Evolutionary conservation across 768 basidiomycete species (phyloP).

Genomic region (Cyclocybe cylindracea): DNA sequence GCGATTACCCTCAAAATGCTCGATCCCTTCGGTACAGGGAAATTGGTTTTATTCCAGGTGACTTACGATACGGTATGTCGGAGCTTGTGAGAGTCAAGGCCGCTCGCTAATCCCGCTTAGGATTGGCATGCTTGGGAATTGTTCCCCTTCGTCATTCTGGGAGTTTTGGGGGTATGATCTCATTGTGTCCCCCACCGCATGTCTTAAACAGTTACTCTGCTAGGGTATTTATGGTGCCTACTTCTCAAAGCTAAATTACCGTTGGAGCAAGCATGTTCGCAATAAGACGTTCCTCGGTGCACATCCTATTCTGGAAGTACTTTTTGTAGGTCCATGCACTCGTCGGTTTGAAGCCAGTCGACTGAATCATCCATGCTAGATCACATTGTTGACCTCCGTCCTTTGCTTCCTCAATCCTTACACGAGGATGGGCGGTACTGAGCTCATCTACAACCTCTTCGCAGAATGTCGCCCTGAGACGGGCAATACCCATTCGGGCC

Average conservation of each 20-base stretch:
- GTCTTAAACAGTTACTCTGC: not conserved
- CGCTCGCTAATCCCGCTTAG: conserved; percentile 32
- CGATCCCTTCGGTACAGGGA: conserved; percentile 94
- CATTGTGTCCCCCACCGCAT: conserved; percentile 3
- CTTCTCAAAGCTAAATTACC: conserved; percentile 89
- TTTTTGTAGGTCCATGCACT: conserved; percentile 54
- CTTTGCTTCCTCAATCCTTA: conserved; percentile 88
- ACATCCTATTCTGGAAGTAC: conserved; percentile 83
- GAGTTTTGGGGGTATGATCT: conserved; percentile 78
- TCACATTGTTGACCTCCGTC: conserved; percentile 74
- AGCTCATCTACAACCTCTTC: conserved; percentile 91
- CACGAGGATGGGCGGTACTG: conserved; percentile 92
- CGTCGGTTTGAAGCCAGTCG: no score
- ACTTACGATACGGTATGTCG: conserved; percentile 75
- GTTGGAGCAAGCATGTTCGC: conserved; percentile 84
- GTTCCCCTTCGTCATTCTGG: conserved; percentile 80
- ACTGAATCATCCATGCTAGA: conserved; percentile 38
- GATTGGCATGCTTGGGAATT: conserved; percentile 95
- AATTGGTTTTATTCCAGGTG: conserved; percentile 90
- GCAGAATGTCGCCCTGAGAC: conserved; percentile 75
- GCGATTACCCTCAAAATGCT: conserved; percentile 91
- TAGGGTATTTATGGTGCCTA: conserved; percentile 93
- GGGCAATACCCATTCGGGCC: conserved; percentile 54
- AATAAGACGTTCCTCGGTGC: conserved; percentile 77
- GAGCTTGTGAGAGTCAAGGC: not conserved